Evolutionary conservation across 345 rosid species (phyloP).

Genomic region (Eucalyptus polyanthemos): DNA sequence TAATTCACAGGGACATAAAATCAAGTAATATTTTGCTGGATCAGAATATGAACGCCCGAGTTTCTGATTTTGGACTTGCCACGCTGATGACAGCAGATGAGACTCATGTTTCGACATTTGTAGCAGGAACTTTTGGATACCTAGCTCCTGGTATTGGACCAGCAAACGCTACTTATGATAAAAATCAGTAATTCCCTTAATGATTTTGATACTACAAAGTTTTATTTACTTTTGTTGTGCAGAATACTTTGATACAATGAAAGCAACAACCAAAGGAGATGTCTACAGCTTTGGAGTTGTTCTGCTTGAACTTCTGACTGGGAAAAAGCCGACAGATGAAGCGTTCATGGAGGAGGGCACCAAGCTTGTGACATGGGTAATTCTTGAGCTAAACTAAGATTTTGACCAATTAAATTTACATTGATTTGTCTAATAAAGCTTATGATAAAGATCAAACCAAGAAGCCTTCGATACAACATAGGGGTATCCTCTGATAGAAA

Average conservation of each 20-base stretch:
- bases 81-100: slow-evolving; percentile 72
- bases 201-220: neutral
- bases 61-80: slow-evolving; percentile 82
- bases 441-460: neutral
- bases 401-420: neutral
- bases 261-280: slow-evolving; percentile 75
- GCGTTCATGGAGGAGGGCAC: slow-evolving; percentile 79
- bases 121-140: slow-evolving; percentile 87
- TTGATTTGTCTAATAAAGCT: neutral
- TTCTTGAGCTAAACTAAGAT: neutral
- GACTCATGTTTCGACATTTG: slow-evolving; percentile 76
- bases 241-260: slow-evolving; percentile 82
- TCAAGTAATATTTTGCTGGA: slow-evolving; percentile 77
- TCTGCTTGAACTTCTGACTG: slow-evolving; percentile 65
- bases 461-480: neutral
- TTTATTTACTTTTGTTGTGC: neutral
- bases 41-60: slow-evolving; percentile 71
- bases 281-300: slow-evolving; percentile 87
- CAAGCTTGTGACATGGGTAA: slow-evolving; percentile 86
- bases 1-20: slow-evolving; percentile 84
- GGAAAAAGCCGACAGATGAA: slow-evolving; percentile 74
- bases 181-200: neutral
- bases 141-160: slow-evolving; percentile 56
- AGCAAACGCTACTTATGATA: neutral
- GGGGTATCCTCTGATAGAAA: neutral